Percentiles rank a stretch among this genome's conserved stretches.
These are phyloP conservation scores for Myxozyma melibiosi DNA, from an alignment of 805 yeast genomes.

Conservation along the genomic window DNA sequence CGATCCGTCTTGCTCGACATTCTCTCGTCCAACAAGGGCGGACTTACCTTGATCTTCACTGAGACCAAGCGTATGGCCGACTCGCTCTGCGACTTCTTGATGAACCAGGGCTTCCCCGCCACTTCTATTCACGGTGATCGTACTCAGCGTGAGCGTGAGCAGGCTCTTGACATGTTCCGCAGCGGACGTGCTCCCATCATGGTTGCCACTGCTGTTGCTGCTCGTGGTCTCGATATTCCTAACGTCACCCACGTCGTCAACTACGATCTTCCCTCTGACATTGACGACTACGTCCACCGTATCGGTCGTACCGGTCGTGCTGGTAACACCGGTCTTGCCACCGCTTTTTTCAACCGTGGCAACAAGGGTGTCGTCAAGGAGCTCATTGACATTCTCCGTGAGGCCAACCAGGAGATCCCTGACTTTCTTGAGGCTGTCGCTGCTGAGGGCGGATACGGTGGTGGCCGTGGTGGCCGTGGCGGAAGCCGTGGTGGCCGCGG, in stretches of 20 bases:
- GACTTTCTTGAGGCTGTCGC: conserved; percentile 76
- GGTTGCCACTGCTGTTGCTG: conserved; percentile 99
- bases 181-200: conserved; percentile 87
- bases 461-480: conserved; percentile 52
- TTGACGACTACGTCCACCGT: conserved; percentile 98
- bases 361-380: conserved; percentile 88
- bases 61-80: conserved; percentile 99
- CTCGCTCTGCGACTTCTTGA: conserved; percentile 86
- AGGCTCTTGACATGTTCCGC: conserved; percentile 93
- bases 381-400: conserved; percentile 79
- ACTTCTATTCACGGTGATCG: conserved; percentile 99
- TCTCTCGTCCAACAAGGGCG: conserved; percentile 73
- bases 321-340: conserved; percentile 98
- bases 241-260: conserved; percentile 97
- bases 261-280: conserved; percentile 94
- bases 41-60: conserved; percentile 91
- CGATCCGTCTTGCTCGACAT: conserved; percentile 87
- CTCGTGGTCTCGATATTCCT: conserved; percentile 99
- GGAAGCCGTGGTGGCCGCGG: conserved; percentile 45
- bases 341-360: conserved; percentile 96
- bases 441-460: conserved; percentile 70
- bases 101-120: conserved; percentile 89
- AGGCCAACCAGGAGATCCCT: conserved; percentile 98
- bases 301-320: conserved; percentile 99
- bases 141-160: conserved; percentile 96